Evolutionary conservation across 331 rosid genomes (phyloP), one percentile per base, ranked within the genome.

Genomic region (Stylosanthes scabra): DNA sequence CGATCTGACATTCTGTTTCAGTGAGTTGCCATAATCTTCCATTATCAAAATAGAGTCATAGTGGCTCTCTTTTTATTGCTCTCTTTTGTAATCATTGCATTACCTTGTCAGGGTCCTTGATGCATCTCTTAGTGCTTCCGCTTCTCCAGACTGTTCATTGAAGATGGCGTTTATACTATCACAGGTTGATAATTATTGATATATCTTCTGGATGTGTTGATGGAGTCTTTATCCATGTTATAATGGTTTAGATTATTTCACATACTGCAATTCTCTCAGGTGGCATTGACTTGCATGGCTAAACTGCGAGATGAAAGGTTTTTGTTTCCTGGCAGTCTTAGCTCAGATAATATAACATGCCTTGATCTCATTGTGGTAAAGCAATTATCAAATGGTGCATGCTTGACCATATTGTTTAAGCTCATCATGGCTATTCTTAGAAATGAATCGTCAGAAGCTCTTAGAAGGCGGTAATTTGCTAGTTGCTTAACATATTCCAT

Each of bases 281-380:
- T 94, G 45, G 92, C 96, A 39, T 75, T 94, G 75, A 94, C 99
- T 40, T 94, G 97, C 90, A 91, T 91, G 97, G 99, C 97, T 73
- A 94, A 89, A 81, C 81, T 91, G 80, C 89, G 96, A 66, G 97
- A 94, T 82, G 99, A 94, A 70, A 94, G 99, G 84, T 94, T 90
- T 84, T 76, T 72, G 80, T 88, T 78, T 75, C 90, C 97, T 57
- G 92, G 96, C 31, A 90, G 93, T 73, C 71, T 88, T 68, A 84
- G 79, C 83, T 88, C 97, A 44, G 97, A 91, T 56, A 84, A 88
- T 68, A 75, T 88, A 46, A 86, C 91, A 2, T 91, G 91, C 80
- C 90, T 94, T 57, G 97, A 94, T 85, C 85, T 94, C 71, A 83
- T 94, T 74, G 82, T 83, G 82, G 89, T 81, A 65, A 90, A 88